Evolutionary conservation across 345 rosid genomes (phyloP), one percentile per base, ranked within the genome.

Genomic region (Clausena lansium): DNA sequence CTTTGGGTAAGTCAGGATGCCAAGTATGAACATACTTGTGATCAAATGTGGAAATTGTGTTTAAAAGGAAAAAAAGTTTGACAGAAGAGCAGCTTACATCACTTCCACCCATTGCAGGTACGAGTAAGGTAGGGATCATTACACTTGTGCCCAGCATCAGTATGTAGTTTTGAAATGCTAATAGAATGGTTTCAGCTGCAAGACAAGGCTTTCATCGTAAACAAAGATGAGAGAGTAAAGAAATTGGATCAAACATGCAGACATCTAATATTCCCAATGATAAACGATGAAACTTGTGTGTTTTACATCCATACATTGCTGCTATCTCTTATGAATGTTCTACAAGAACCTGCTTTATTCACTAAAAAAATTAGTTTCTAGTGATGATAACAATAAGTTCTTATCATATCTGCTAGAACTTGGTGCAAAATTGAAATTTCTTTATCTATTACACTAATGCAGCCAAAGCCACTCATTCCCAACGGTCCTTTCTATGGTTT

Each of bases 91-190:
- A 74, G 79, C 91, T 85, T 88, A 95, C 99, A 81, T 88, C 77
- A 65, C 74, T 81, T 22, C 98, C 99, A 9, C 99, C 99, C 99
- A 96, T 96, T 65, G 80, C 88, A 7, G 90, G 98, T n/a, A 96
- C 98, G 1, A 96, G 91, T 78, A 84, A 35, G 38, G 93, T 84
- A 19, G 99, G 91, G 79, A 96, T 90, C 81, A 94, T 88, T 64
- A 92, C 98, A 81, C 91, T 90, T 68, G 99, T 87, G 75, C 99
- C 99, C 73, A 94, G 87, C 93, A 92, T 87, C 76, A 94, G 83
- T 62, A 96, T 94, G 85, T 94, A 96, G 86, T 96, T 94, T 86
- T 96, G 98, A 82, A 96, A 96, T 71, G 94, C 99, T 81, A 96
- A 70, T 14, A 96, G 72, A 67, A 82, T 84, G 4, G 94, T 91